Base-by-base conservation (phyloP, 176 grass and related monocot genomes). In the Poa pratensis region DNA sequence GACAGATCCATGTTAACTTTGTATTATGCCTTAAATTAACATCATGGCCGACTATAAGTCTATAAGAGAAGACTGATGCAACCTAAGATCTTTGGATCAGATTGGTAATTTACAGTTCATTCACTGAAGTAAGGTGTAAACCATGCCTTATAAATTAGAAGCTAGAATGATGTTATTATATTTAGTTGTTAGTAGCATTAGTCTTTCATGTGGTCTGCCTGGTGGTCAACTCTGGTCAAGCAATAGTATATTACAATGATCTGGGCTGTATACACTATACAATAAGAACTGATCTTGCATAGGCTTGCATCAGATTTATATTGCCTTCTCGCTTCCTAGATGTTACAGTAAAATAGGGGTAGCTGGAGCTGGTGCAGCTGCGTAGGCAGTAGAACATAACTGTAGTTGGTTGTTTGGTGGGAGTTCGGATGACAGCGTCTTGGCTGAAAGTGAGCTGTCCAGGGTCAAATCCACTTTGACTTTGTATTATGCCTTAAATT, bases 241-340 rank as follows among this genome's bases (percentile, higher is more conserved):
- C 45, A 48, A 11, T 48, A 11, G 45, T 67, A 69, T 17, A 45
- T 78, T 82, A 82, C 28, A 27, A 3, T 48, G 22, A 10, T 24
- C 35, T 66, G 40, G 26, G 18, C 13, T 74, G 45, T 20, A 79
- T 79, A 73, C 54, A 86, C 35, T 70, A 73, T 35, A 86, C 35
- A 62, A 73, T 35, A 37, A 37, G 22, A 72, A 82, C 24, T 82
- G 30, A 9, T 19, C 28, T 62, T 82, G 22, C 24, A 23, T 82
- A 78, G 64, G 54, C 39, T 37, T 37, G 35, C 35, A 37, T 37
- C 35, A 37, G 28, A 37, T 37, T 37, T 37, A 37, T 37, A 37
- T 37, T 37, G 35, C 5, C 35, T 37, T 37, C 35, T 37, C 5
- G 35, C 35, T 37, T 37, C 35, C 35, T 37, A 37, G 35, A 37